A percentile compares a stretch with the other conserved stretches of the same genome.
phyloP scores from a whole-genome alignment of 2,329 filamentous ascomycete species.

The Aspergillus uvarum region DNA sequence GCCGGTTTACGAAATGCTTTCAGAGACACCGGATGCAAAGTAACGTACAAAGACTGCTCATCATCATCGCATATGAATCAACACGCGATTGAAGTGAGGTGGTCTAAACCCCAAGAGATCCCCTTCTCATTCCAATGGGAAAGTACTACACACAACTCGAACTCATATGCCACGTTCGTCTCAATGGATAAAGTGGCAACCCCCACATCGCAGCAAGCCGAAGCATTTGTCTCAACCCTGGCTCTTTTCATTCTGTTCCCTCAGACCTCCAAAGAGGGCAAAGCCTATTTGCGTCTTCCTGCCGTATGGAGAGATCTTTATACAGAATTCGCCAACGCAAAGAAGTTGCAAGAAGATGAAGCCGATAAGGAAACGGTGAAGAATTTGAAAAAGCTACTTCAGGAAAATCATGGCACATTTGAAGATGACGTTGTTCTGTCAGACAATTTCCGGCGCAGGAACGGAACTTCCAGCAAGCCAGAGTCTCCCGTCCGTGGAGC shows the following conservation, averaged over 20 bases:
- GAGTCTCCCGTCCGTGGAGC: conserved; percentile 25
- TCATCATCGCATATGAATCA: conserved; percentile 72
- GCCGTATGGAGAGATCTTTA: conserved; percentile 82
- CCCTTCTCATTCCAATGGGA: conserved; percentile 45
- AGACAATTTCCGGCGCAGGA: conserved; percentile 66
- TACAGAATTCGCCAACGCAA: conserved; percentile 70
- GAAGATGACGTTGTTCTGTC: conserved; percentile 75
- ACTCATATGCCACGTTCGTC: conserved; percentile 55
- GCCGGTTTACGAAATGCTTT: neutral
- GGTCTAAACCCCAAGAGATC: conserved; percentile 71
- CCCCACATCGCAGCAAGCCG: conserved; percentile 75
- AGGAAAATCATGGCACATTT: conserved; percentile 45
- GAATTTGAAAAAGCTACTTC: conserved; percentile 53
- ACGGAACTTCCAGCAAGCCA: conserved; percentile 31
- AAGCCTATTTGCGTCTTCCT: conserved; percentile 75
- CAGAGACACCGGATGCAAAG: conserved; percentile 68
- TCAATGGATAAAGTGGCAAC: conserved; percentile 75
- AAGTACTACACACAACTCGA: conserved; percentile 46
- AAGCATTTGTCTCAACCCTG: conserved; percentile 78
- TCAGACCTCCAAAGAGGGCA: conserved; percentile 79
- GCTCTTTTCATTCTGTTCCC: conserved; percentile 80
- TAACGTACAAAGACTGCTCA: conserved; percentile 70
- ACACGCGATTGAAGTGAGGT: conserved; percentile 71
- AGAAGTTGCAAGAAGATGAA: conserved; percentile 68
- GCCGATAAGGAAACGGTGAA: conserved; percentile 68